Evolutionary conservation across 2,329 filamentous ascomycete genomes (phyloP).

Genomic region (Corynespora cassiicola): DNA sequence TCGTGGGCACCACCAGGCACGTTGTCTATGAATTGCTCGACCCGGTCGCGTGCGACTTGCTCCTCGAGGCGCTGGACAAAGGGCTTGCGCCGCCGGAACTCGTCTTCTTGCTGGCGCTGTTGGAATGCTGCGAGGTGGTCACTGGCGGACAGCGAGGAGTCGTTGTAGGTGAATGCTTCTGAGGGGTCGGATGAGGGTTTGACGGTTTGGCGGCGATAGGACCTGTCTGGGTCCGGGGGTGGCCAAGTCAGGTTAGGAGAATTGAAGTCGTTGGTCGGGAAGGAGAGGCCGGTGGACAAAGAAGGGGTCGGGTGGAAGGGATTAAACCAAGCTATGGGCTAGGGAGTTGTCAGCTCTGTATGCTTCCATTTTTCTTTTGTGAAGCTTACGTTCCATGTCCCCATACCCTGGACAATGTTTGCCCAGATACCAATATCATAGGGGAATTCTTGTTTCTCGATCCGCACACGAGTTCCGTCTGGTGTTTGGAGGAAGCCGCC

Average conservation of each 20-base stretch:
- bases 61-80: constrained; percentile 51
- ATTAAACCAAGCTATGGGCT: constrained; percentile 69
- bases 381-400: constrained; percentile 60
- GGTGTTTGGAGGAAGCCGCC: constrained; percentile 65
- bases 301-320: constrained; percentile 66
- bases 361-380: background rate
- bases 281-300: constrained; percentile 61
- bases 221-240: constrained; percentile 58
- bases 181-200: constrained; percentile 20
- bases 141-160: constrained; percentile 43
- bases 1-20: too few species aligned
- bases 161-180: constrained; percentile 49
- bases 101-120: constrained; percentile 60
- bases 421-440: constrained; percentile 79
- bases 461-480: constrained; percentile 60
- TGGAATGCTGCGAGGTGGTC: constrained; percentile 61
- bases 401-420: constrained; percentile 80
- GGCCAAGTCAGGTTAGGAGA: constrained; percentile 50
- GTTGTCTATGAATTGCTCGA: constrained; percentile 2
- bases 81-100: constrained; percentile 48
- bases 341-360: background rate
- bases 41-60: constrained; percentile 7
- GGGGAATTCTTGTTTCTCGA: constrained; percentile 76
- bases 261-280: constrained; percentile 81
- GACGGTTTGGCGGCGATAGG: constrained; percentile 19